Evolutionary conservation across 352 stramenopile species (phyloP).

Genomic region (Globisporangium nunn): DNA sequence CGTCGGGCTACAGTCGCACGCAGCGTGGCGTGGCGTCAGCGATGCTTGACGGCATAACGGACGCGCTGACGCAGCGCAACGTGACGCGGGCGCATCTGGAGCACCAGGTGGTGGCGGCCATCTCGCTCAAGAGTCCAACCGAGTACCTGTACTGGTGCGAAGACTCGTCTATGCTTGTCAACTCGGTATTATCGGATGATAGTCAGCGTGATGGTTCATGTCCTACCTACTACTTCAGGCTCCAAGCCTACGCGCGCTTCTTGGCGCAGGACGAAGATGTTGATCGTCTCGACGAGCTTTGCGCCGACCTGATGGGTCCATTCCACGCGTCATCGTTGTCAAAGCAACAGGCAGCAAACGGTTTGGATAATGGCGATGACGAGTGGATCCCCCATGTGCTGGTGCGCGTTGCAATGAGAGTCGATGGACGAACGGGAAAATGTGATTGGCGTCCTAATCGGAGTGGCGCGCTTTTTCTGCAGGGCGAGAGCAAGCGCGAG

Average conservation of each 20-base stretch:
- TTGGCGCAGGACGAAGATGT: slow-evolving; percentile 78
- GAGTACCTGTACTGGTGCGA: slow-evolving; percentile 83
- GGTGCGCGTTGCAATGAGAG: slow-evolving; percentile 15
- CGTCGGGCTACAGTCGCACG: slow-evolving; percentile 62
- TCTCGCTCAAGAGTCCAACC: slow-evolving; percentile 54
- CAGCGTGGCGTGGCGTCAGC: slow-evolving; percentile 57
- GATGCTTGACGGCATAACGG: slow-evolving; percentile 66
- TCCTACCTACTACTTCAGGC: too few relatives aligned
- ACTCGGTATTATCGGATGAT: too few relatives aligned
- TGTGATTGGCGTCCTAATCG: not conserved
- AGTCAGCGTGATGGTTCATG: too few relatives aligned
- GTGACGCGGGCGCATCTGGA: slow-evolving; percentile 80
- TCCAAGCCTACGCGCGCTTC: slow-evolving; percentile 78
- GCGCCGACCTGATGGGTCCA: slow-evolving; percentile 68
- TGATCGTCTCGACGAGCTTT: slow-evolving; percentile 63
- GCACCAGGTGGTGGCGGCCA: slow-evolving; percentile 60
- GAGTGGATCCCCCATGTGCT: slow-evolving; percentile 35
- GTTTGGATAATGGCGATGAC: not conserved
- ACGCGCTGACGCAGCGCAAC: slow-evolving; percentile 70
- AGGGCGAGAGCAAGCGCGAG: slow-evolving; percentile 69
- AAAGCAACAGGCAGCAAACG: not conserved
- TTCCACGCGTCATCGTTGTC: slow-evolving; percentile 38
- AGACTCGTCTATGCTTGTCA: too few relatives aligned
- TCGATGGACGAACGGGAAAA: too few relatives aligned
- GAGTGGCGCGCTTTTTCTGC: not conserved